Evolutionary conservation across 805 yeast species (phyloP).

Genomic region (Candida silvicultrix): DNA sequence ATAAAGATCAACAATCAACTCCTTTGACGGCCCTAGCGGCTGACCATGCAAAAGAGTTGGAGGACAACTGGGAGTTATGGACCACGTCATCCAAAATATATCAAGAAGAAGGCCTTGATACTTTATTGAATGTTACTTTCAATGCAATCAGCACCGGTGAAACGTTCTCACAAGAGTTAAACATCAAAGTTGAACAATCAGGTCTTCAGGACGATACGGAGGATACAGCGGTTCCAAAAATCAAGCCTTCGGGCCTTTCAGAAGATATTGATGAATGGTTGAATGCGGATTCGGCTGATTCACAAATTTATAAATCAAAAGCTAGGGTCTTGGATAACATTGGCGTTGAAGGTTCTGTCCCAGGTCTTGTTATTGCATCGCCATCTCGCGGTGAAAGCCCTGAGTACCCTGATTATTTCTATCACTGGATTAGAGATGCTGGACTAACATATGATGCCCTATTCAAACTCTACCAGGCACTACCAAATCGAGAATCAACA

Average conservation of each 20-base stretch:
- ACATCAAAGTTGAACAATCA: background rate
- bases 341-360: slow-evolving; percentile 26
- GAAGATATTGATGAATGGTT: background rate
- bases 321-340: background rate
- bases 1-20: background rate
- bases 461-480: slow-evolving; percentile 28
- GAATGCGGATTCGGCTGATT: background rate
- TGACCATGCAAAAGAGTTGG: background rate
- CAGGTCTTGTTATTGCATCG: slow-evolving; percentile 64
- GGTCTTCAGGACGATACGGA: background rate
- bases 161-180: background rate
- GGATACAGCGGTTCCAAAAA: background rate
- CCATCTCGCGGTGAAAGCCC: slow-evolving; percentile 39
- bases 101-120: background rate
- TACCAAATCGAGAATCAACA: background rate
- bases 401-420: slow-evolving; percentile 54
- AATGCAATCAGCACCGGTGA: background rate
- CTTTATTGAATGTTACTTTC: background rate
- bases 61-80: background rate
- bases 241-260: background rate
- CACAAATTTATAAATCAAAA: background rate
- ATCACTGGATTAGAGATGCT: slow-evolving; percentile 70
- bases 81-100: background rate
- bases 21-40: background rate
- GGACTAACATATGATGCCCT: slow-evolving; percentile 48